Evolutionary conservation across 2,329 filamentous ascomycete genomes (phyloP), one percentile per base, ranked within the genome.

Genomic region (Botryosphaeria agaves): DNA sequence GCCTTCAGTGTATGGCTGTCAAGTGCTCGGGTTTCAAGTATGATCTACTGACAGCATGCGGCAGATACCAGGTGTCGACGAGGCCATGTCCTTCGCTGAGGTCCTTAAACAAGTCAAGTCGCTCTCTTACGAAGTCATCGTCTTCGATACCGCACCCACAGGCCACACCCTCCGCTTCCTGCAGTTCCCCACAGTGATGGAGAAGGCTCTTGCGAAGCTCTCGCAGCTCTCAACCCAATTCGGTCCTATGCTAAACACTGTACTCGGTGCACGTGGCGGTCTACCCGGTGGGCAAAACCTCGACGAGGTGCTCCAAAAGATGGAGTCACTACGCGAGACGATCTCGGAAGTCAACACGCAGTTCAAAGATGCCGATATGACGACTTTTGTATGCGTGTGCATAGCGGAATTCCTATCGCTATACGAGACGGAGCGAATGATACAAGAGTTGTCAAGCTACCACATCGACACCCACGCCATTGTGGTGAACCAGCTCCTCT

Each of bases 371-470:
- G 76, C 89, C 33, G 78, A 84, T 41, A 71, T 94, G 45, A 94
- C 85, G 14, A 98, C 89, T 0, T 98, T 98, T 49, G 84, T 98
- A 32, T 95, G 89, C 53, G 89, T 98, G 36, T 93, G 89, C 56
- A 98, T 98, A 53, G 82, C 89, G 31, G 89, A 98, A 59, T 98
- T 98, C 62, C 57, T 98, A 45, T 85, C 77, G 21, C 67, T 98
- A 31, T 98, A 98, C 62, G 89, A 98, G 67, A 98, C 89, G 37
- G 89, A 98, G 65, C 80, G 89, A 46, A 95, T 98, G 89, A 95
- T 98, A 46, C 89, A 98, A 65, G 89, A 98, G 62, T 66, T 98
- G 37, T 76, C 83, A 28, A 79, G 71, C 52, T 98, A 93, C 60
- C 66, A 77, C 48, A 98, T 98, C 52, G 89, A 98, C 55, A 93